Base-by-base conservation (phyloP, 2,329 filamentous ascomycete genomes). In the Fusarium burgessii region DNA sequence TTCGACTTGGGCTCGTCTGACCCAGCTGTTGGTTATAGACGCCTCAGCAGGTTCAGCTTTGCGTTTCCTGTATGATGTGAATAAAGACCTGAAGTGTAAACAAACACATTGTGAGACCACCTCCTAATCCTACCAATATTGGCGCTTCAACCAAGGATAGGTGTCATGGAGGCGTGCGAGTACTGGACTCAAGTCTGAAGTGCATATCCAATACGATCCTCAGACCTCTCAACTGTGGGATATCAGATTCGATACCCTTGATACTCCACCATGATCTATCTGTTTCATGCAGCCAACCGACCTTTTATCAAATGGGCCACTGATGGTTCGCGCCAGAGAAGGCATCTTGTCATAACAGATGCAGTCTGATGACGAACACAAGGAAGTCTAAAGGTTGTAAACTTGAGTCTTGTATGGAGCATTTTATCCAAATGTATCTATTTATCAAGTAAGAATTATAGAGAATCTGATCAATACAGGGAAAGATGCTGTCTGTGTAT, bases 261-360 rank as follows among this genome's bases (percentile, higher is more conserved):
- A 17, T 43, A 35, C 43, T 50, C 38, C 50, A 29, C 40, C 41
- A 42, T 50, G 23, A 38, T 27, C 40, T 52, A 58, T 64, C 42
- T 42, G 36, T 45, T 59, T 46, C 36, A 68, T 71, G 68, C 63
- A 69, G 54, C 49, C 33, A 52, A 56, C 58, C 68, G 68, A 42
- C 36, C 32, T 51, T 68, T 20, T 55, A 43, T 32, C 29, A 13
- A 32, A 43, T 32, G 18, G 51, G 18, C 49, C 36, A 56, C 43
- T 50, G 32, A 27, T 54, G 36, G 29, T 40, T 69, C 35, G 29
- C 14, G 36, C 29, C 35, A 51, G 50, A 43, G 38, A 43, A 43
- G 27, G 25, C 40, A 40, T 64, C 51, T 63, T 63, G 45, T 68
- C 58, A 42, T 42, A 62, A 43, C 38, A 62, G 27, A 47, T 46